A percentile compares a stretch with the other conserved stretches of the same genome.
phyloP scores from a whole-genome alignment of 2,329 filamentous ascomycete genomes.

The Venturia carpophila region DNA sequence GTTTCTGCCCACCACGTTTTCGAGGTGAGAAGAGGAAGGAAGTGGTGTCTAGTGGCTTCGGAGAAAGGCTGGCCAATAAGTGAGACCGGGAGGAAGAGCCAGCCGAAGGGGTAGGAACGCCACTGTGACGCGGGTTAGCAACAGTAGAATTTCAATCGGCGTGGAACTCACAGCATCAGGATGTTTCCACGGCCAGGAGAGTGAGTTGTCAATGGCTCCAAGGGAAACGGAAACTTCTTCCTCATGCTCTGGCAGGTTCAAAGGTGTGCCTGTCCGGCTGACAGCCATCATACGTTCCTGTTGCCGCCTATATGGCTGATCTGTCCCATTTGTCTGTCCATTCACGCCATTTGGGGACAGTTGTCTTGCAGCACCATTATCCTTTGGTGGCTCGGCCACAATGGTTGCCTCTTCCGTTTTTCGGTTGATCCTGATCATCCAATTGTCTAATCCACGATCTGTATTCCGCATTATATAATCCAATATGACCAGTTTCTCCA shows the following conservation, averaged over 20 bases:
- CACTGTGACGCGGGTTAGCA: slow-evolving; percentile 39
- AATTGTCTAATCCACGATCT: slow-evolving; percentile 92
- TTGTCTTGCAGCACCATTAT: slow-evolving; percentile 33
- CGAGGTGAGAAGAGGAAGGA: slow-evolving; percentile 89
- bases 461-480: slow-evolving; percentile 99
- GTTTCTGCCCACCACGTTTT: slow-evolving; percentile 97
- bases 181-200: slow-evolving; percentile 99
- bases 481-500: slow-evolving; percentile 93
- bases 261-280: slow-evolving; percentile 48
- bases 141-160: slow-evolving; percentile 33
- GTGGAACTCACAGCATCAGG: slow-evolving; percentile 64
- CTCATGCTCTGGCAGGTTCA: slow-evolving; percentile 28
- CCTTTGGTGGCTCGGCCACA: slow-evolving; percentile 72
- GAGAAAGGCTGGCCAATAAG: slow-evolving; percentile 95
- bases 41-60: slow-evolving; percentile 85
- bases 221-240: slow-evolving; percentile 59
- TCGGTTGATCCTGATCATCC: slow-evolving; percentile 98
- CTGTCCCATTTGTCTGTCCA: slow-evolving; percentile 42
- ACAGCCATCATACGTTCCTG: slow-evolving; percentile 79
- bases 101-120: slow-evolving; percentile 92
- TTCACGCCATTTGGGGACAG: slow-evolving; percentile 28
- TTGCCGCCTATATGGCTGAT: slow-evolving; percentile 57
- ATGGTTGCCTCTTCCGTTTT: slow-evolving; percentile 76
- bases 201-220: slow-evolving; percentile 93
- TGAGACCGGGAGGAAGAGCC: slow-evolving; percentile 94